Percentiles rank a stretch among this genome's conserved stretches.
Conservation (phyloP, 208 protist genomes). For the Leishmania braziliensis region DNA sequence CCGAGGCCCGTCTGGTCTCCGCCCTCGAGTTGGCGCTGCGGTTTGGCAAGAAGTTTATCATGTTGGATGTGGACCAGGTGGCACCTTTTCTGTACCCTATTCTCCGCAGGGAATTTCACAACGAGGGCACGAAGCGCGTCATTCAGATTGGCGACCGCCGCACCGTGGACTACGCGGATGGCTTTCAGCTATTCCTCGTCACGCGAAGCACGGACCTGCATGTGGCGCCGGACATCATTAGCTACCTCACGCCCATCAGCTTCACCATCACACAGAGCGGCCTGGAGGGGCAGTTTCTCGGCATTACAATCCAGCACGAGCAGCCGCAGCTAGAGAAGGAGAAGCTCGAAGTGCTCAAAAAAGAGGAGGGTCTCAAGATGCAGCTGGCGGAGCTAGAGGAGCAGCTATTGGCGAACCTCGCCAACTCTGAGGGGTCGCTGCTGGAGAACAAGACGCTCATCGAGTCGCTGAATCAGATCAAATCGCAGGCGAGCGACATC, state of each 20-base stretch:
- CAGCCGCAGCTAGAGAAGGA: slow-evolving; percentile 96
- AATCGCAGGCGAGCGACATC: slow-evolving; percentile 94
- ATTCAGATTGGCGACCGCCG: slow-evolving; percentile 97
- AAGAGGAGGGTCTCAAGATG: slow-evolving; percentile 97
- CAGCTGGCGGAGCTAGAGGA: slow-evolving; percentile 94
- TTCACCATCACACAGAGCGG: slow-evolving; percentile 97
- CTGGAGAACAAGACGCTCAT: slow-evolving; percentile 96
- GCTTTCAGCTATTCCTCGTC: slow-evolving; percentile 96
- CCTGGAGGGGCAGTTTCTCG: slow-evolving; percentile 97
- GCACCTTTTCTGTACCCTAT: slow-evolving; percentile 97
- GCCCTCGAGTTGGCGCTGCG: slow-evolving; percentile 97
- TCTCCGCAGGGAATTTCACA: slow-evolving; percentile 92
- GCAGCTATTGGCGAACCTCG: slow-evolving; percentile 92
- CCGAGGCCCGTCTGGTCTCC: slow-evolving; percentile 94
- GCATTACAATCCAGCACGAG: slow-evolving; percentile 96
- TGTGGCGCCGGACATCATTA: slow-evolving; percentile 91
- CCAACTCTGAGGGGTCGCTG: slow-evolving; percentile 94
- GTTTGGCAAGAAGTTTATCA: slow-evolving; percentile 98
- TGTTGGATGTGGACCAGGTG: slow-evolving; percentile 96
- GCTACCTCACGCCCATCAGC: slow-evolving; percentile 95
- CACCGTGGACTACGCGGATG: slow-evolving; percentile 96
- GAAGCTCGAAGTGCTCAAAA: slow-evolving; percentile 91
- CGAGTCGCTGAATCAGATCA: slow-evolving; percentile 95
- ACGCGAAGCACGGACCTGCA: slow-evolving; percentile 89
- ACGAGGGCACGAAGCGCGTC: slow-evolving; percentile 89